Base-by-base conservation (phyloP, 148 eudicot genomes). In the Cornus suecica region DNA sequence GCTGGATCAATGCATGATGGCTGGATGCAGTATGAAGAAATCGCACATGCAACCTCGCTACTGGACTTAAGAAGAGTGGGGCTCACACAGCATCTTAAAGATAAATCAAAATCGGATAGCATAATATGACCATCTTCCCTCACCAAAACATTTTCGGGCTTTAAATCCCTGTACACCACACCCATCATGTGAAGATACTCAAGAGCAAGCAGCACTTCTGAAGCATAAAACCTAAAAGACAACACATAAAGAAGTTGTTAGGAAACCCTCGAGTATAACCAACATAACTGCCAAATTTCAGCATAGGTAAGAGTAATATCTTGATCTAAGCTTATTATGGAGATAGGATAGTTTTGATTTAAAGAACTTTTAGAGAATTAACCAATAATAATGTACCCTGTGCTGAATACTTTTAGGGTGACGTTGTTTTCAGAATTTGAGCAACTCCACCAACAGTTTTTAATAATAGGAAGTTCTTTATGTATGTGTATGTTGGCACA, bases 111-210 rank as follows among this genome's bases (percentile, higher is more conserved):
- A 70, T 92, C 94, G 0, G 97, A 90, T 66, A 92, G 87, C 97
- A 92, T 92, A 13, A 92, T 88, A 77, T 92, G 97, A 16, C 97
- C 94, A 72, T 92, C 97, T 80, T 92, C 92, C 62, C 97, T 80
- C 20, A 92, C 97, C 76, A 92, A 78, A 8, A 92, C 91, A 68
- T 90, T 92, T 80, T 90, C 97, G 18, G 97, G 97, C 78, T 92
- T 92, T 28, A 92, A 80, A 78, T 92, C 97, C 74, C 97, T 87
- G 28, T 90, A 92, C 2, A 92, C 88, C 27, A 92, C 91, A 27
- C 97, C 97, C 92, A 90, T 87, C 97, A 92, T 92, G 76, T 92
- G 97, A 10, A 92, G 79, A 78, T 92, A 92, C 77, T 92, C 97
- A 13, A 92, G 84, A 32, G 97, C 88, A 58, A 92, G 92, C 60